Percentiles rank a stretch among this genome's conserved stretches.
These are phyloP conservation scores for Geranium incanum DNA, from an alignment of 441 rosid genomes.

Conservation along the genomic window DNA sequence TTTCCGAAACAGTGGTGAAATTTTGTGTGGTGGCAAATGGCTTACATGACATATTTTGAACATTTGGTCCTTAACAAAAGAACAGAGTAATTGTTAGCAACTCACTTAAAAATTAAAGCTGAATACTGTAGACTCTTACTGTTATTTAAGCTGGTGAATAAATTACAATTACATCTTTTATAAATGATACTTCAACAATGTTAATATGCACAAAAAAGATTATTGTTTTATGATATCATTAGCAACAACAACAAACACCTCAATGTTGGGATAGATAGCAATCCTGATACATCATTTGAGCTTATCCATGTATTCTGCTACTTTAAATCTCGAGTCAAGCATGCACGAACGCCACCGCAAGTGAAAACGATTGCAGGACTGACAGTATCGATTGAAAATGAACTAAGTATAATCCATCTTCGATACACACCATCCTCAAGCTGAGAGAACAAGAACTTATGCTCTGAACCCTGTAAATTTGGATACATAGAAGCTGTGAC, in stretches of 20 bases:
- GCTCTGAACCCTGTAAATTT: constrained; percentile 52
- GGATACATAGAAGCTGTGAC: constrained; percentile 1
- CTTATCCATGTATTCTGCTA: constrained; percentile 29
- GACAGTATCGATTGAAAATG: constrained; percentile 58
- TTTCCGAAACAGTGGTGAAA: too few relatives aligned
- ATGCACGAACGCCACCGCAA: constrained; percentile 73
- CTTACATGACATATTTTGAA: too few relatives aligned
- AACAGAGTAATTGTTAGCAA: too few relatives aligned
- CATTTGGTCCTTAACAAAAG: too few relatives aligned
- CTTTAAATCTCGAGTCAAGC: constrained; percentile 40
- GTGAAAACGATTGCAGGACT: constrained; percentile 62
- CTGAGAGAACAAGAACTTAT: constrained; percentile 26
- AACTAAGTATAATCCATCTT: constrained; percentile 57
- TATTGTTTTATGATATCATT: too few relatives aligned
- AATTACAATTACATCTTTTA: too few relatives aligned
- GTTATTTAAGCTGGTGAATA: too few relatives aligned
- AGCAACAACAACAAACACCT: constrained; percentile 18
- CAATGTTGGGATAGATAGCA: constrained; percentile 23
- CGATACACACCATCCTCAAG: constrained; percentile 53
- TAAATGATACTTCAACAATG: too few relatives aligned
- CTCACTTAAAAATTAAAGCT: too few relatives aligned
- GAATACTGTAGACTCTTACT: too few relatives aligned
- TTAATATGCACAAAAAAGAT: too few relatives aligned
- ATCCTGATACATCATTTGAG: constrained; percentile 11
- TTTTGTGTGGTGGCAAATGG: too few relatives aligned